Conservation (phyloP, 2,329 filamentous ascomycete species). For the Fusarium nanum region DNA sequence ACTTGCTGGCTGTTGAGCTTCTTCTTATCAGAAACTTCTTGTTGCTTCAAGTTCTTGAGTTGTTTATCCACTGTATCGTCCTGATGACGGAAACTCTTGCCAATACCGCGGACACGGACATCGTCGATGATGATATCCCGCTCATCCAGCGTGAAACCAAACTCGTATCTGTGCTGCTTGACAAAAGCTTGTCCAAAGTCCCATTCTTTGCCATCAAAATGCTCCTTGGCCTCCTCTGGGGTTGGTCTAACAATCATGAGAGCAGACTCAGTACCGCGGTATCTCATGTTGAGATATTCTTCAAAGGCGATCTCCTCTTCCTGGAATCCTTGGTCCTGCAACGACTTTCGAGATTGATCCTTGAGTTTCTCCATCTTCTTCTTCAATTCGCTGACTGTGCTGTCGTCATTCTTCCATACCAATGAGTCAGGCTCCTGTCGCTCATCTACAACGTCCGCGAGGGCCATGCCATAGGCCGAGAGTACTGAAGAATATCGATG, state of each 20-base stretch:
- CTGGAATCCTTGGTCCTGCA: slow-evolving; percentile 83
- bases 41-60: slow-evolving; percentile 74
- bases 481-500: slow-evolving; percentile 90
- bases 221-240: slow-evolving; percentile 68
- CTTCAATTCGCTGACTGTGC: slow-evolving; percentile 71
- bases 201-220: slow-evolving; percentile 76
- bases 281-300: slow-evolving; percentile 94
- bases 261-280: slow-evolving; percentile 89
- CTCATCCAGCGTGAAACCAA: slow-evolving; percentile 87
- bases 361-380: slow-evolving; percentile 83
- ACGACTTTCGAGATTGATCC: slow-evolving; percentile 73
- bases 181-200: slow-evolving; percentile 87
- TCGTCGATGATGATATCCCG: slow-evolving; percentile 92
- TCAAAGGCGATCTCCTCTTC: slow-evolving; percentile 83
- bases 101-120: slow-evolving; percentile 87
- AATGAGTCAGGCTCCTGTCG: slow-evolving; percentile 80
- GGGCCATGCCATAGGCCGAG: slow-evolving; percentile 91
- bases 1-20: slow-evolving; percentile 75
- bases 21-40: slow-evolving; percentile 67
- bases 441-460: slow-evolving; percentile 94
- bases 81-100: slow-evolving; percentile 83
- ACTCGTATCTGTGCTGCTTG: slow-evolving; percentile 89
- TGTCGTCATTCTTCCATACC: slow-evolving; percentile 69
- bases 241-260: slow-evolving; percentile 87
- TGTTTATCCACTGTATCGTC: slow-evolving; percentile 89